These are phyloP conservation scores for Neurospora hispaniola DNA, from an alignment of 495 filamentous ascomycete species.

Conservation along the genomic window DNA sequence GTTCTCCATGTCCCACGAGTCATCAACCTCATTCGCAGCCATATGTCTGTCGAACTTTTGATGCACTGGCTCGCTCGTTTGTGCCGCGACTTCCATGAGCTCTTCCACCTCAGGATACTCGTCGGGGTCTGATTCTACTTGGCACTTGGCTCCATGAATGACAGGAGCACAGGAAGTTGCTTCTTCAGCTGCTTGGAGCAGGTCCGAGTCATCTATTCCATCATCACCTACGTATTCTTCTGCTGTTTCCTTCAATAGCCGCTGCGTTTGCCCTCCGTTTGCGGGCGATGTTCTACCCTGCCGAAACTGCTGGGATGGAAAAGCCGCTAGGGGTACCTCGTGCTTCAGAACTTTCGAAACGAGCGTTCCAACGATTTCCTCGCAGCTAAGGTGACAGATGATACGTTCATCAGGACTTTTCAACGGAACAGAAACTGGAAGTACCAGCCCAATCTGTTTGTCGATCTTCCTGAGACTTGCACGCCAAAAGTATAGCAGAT, in stretches of 20 bases:
- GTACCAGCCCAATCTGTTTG: slow-evolving; percentile 40
- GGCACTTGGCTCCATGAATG: not conserved
- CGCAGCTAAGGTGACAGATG: slow-evolving; percentile 70
- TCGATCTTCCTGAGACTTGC: slow-evolving; percentile 58
- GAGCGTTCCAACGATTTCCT: slow-evolving; percentile 80
- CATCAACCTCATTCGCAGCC: slow-evolving; percentile 9
- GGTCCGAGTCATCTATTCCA: slow-evolving; percentile 14
- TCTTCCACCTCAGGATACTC: slow-evolving; percentile 24
- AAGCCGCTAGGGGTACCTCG: slow-evolving; percentile 45
- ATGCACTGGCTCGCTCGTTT: slow-evolving; percentile 1
- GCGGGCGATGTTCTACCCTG: not conserved
- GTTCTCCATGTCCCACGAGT: slow-evolving; percentile 9
- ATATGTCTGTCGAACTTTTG: slow-evolving; percentile 32
- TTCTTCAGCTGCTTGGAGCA: slow-evolving; percentile 16
- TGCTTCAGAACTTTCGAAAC: slow-evolving; percentile 51
- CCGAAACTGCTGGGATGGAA: slow-evolving; percentile 23
- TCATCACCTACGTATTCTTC: slow-evolving; percentile 12
- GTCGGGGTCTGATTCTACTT: slow-evolving; percentile 9
- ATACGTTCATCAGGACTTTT: slow-evolving; percentile 46
- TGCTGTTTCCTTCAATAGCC: not conserved
- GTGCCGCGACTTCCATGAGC: slow-evolving; percentile 7
- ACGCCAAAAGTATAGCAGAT: slow-evolving; percentile 66
- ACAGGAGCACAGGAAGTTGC: not conserved
- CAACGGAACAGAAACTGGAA: slow-evolving; percentile 52
- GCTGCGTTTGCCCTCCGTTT: not conserved